Base-by-base conservation (phyloP, 2,329 filamentous ascomycete species). In the Aspergillus sp. region DNA sequence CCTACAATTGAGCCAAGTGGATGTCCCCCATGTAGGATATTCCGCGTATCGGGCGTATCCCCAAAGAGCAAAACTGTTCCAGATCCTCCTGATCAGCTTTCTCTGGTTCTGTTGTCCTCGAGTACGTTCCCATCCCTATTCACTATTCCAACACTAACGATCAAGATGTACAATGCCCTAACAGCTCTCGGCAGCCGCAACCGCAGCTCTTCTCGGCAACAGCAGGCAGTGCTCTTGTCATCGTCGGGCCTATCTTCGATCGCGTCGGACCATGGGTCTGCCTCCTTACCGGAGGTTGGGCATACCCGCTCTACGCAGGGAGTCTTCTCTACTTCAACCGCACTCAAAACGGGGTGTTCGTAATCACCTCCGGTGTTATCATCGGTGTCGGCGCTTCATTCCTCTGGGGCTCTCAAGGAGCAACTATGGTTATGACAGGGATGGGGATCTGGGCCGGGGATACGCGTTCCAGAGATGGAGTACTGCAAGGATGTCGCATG, bases 391-490 rank as follows among this genome's bases (percentile, higher is more conserved):
- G 49, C 39, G 49, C 49, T 3, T 37, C 49, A 7, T 52, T 52
- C 12, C 43, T 52, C 24, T 52, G 49, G 49, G 49, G 44, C 8
- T 37, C 49, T 8, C 49, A 52, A 39, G 49, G 49, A 4, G 43
- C 49, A 9, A 52, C 44, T 24, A 52, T 52, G 39, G 24, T 84
- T 27, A 69, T 76, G 3, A 75, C 78, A 4, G 81, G 79, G 1
- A 81, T 84, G 78, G 75, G 63, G n/a, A 80, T 83, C 60, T 84
- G 81, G 82, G 82, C 82, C 27, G 81, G 80, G 87, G 87, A n/a
- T 88, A 86, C 65, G 81, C 78, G 17, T 90, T 89, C 75, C 85
- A 90, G 75, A 80, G 75, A 59, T 82, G 81, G 65, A 84, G 86
- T 65, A 69, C 83, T 15, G 15, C 62, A 54, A 65, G 53, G 71